These are phyloP conservation scores for Hypoxylon trugodes DNA, from an alignment of 495 filamentous ascomycete species.

Conservation along the genomic window DNA sequence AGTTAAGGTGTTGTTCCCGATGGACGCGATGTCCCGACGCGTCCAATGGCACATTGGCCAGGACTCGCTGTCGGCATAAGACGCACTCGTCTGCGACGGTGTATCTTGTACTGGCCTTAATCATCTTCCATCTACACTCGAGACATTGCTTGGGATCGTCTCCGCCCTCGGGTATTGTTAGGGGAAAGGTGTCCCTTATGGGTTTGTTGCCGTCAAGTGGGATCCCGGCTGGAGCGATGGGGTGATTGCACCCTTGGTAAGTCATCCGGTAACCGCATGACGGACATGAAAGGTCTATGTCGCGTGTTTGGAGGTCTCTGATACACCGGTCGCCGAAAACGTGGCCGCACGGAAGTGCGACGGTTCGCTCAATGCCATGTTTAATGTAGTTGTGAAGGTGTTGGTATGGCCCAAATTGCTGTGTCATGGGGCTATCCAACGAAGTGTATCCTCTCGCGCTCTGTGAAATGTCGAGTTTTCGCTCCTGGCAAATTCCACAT, in stretches of 20 bases:
- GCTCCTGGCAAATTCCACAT: conserved; percentile 33
- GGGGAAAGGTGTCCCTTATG: conserved; percentile 36
- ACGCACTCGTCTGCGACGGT: conserved; percentile 35
- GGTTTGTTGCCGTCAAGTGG: conserved; percentile 19
- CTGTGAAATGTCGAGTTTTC: conserved; percentile 33
- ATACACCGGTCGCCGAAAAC: conserved; percentile 44
- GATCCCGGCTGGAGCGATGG: conserved; percentile 34
- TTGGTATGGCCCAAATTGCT: conserved; percentile 1
- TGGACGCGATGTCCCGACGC: conserved; percentile 27
- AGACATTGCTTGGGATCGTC: conserved; percentile 28
- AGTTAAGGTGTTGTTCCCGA: conserved; percentile 21
- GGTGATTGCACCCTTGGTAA: conserved; percentile 35
- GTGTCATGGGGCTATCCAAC: not conserved
- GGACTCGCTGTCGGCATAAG: conserved; percentile 24
- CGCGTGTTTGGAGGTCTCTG: conserved; percentile 1
- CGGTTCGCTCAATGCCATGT: conserved; percentile 35
- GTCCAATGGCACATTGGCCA: conserved; percentile 13
- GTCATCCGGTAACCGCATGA: conserved; percentile 35
- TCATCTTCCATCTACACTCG: conserved; percentile 38
- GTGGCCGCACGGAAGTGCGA: conserved; percentile 38
- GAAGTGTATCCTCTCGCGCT: conserved; percentile 16
- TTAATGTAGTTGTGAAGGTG: conserved; percentile 16
- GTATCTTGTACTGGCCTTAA: conserved; percentile 30
- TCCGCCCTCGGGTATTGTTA: conserved; percentile 39
- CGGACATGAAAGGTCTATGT: conserved; percentile 31